These are phyloP conservation scores for Vinca minor DNA, from an alignment of 257 asterid genomes.

Conservation along the genomic window DNA sequence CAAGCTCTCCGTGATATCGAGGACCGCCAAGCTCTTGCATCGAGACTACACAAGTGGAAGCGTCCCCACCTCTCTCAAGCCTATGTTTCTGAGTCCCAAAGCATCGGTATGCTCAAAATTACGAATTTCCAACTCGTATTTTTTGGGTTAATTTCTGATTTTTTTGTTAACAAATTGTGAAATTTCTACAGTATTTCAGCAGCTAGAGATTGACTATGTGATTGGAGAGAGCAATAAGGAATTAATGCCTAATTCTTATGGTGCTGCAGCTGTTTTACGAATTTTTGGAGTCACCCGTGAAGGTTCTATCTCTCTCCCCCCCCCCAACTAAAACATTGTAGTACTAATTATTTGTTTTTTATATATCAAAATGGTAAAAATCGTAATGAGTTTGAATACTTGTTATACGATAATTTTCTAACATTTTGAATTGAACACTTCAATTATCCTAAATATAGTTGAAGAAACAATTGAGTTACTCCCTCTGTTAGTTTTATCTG, in stretches of 20 bases:
- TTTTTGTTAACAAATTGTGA: constrained; percentile 7
- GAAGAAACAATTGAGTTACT: neutral
- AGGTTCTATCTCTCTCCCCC: constrained; percentile 40
- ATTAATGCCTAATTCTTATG: constrained; percentile 59
- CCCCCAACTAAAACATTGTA: neutral
- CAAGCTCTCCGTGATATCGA: constrained; percentile 39
- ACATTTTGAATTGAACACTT: too few species aligned
- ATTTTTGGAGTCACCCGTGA: constrained; percentile 85
- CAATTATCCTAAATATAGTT: neutral
- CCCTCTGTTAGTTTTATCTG: too few species aligned
- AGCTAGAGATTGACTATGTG: constrained; percentile 83
- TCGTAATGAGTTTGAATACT: neutral
- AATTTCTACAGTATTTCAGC: constrained; percentile 61
- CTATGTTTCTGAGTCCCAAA: constrained; percentile 41
- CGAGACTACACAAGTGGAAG: constrained; percentile 68
- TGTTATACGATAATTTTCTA: too few species aligned
- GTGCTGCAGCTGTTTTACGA: constrained; percentile 79
- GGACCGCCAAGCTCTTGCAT: constrained; percentile 46
- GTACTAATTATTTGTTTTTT: neutral
- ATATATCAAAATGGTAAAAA: neutral
- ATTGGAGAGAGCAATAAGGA: constrained; percentile 72
- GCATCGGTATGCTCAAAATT: constrained; percentile 38
- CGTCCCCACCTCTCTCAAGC: constrained; percentile 57
- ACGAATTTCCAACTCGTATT: constrained; percentile 6
- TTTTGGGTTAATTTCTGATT: constrained; percentile 7